Percentiles rank a stretch among this genome's conserved stretches.
Evolutionary conservation across 2,329 filamentous ascomycete genomes (phyloP).

Genomic region (Diaporthe humulicola): DNA sequence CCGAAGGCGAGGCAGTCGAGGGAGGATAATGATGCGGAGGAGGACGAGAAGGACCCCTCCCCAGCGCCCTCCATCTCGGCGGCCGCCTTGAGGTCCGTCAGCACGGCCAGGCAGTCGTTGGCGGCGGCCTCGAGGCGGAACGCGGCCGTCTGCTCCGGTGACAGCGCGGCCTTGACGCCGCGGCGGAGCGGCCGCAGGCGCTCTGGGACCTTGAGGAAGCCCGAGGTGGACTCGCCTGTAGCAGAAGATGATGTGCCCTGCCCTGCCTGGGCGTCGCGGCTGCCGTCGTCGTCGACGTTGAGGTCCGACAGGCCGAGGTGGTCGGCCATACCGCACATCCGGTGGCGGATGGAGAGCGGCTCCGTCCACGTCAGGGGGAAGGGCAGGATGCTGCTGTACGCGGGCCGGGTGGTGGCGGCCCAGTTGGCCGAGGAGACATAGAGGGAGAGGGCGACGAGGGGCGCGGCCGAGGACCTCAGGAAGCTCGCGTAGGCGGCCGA

Average conservation of each 20-base stretch:
- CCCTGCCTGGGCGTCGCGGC: constrained; percentile 44
- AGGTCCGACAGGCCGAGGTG: constrained; percentile 78
- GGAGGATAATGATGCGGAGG: constrained; percentile 59
- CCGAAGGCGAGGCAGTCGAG: constrained; percentile 86
- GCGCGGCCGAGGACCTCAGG: constrained; percentile 79
- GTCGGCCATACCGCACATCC: constrained; percentile 78
- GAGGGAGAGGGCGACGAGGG: constrained; percentile 86
- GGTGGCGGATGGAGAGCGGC: constrained; percentile 78
- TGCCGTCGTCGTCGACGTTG: constrained; percentile 63
- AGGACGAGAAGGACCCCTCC: constrained; percentile 34
- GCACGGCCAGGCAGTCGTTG: constrained; percentile 77
- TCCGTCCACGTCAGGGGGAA: constrained; percentile 92
- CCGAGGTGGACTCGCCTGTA: constrained; percentile 46
- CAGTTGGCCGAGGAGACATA: constrained; percentile 95
- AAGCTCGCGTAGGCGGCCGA: constrained; percentile 73
- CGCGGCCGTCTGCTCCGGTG: constrained; percentile 77
- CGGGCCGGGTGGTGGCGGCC: constrained; percentile 79
- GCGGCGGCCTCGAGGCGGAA: constrained; percentile 84
- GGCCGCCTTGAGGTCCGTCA: constrained; percentile 72
- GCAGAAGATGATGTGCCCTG: constrained; percentile 43
- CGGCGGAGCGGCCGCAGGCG: constrained; percentile 67
- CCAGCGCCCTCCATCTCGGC: constrained; percentile 56
- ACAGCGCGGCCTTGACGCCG: constrained; percentile 73
- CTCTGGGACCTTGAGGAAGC: constrained; percentile 51
- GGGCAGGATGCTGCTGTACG: constrained; percentile 83